A percentile compares a stretch with the other conserved stretches of the same genome.
phyloP scores from a whole-genome alignment of 495 filamentous ascomycete species.

The Xylaria sp. region DNA sequence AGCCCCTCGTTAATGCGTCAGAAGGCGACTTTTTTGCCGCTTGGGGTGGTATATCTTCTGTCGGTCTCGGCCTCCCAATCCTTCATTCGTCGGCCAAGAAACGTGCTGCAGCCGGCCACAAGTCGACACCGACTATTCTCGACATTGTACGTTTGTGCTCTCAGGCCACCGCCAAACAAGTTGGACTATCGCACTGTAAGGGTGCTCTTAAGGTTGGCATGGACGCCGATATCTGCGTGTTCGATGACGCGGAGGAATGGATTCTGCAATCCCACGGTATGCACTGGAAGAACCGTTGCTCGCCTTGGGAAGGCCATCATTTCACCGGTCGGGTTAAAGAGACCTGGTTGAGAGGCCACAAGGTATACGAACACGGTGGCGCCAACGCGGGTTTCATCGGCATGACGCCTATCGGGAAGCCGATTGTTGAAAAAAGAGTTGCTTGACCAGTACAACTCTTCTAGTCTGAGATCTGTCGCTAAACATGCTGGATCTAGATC shows the following conservation, averaged over 20 bases:
- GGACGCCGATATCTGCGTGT: slow-evolving; percentile 92
- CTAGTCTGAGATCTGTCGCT: not conserved
- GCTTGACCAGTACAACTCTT: not conserved
- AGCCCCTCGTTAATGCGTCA: not conserved
- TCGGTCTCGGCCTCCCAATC: slow-evolving; percentile 90
- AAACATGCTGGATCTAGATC: slow-evolving; percentile 5
- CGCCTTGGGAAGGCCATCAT: slow-evolving; percentile 84
- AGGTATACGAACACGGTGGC: slow-evolving; percentile 67
- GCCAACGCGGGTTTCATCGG: slow-evolving; percentile 48
- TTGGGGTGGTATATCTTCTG: slow-evolving; percentile 95
- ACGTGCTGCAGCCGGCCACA: slow-evolving; percentile 56
- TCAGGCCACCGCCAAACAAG: slow-evolving; percentile 87
- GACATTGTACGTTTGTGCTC: slow-evolving; percentile 87
- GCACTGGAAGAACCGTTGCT: slow-evolving; percentile 95
- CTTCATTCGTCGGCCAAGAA: slow-evolving; percentile 79
- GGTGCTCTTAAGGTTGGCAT: slow-evolving; percentile 83
- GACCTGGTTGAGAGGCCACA: slow-evolving; percentile 86
- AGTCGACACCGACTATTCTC: slow-evolving; percentile 58
- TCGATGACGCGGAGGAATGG: slow-evolving; percentile 84
- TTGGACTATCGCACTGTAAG: slow-evolving; percentile 83
- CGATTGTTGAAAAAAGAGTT: slow-evolving; percentile 53
- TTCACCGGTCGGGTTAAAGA: slow-evolving; percentile 84
- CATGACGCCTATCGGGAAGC: slow-evolving; percentile 47
- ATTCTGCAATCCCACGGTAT: slow-evolving; percentile 69
- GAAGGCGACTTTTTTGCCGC: slow-evolving; percentile 90